A percentile compares a stretch with the other conserved stretches of the same genome.
These are phyloP conservation scores for Beta macrorhiza DNA, from an alignment of 179 eudicot species.

Conservation along the genomic window DNA sequence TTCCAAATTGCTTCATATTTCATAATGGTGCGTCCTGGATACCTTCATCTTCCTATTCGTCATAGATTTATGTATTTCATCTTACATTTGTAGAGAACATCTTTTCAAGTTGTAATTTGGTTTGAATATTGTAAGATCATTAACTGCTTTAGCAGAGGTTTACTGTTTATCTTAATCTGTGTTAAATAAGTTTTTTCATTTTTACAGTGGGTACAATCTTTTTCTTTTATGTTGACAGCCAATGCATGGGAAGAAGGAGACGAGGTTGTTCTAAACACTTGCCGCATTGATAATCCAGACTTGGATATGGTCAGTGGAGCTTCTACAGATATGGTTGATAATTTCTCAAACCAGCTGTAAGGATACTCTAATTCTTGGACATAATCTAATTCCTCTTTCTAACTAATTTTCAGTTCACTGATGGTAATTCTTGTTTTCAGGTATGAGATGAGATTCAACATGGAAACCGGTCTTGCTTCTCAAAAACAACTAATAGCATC, in stretches of 20 bases:
- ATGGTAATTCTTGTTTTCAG: slow-evolving; percentile 34
- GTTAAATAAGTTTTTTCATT: neutral
- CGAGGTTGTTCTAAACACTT: slow-evolving; percentile 78
- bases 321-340: slow-evolving; percentile 51
- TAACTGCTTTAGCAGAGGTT: neutral
- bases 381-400: neutral
- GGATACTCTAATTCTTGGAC: slow-evolving; percentile 20
- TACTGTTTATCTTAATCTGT: neutral
- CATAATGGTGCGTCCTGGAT: slow-evolving; percentile 69
- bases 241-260: slow-evolving; percentile 99
- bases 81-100: neutral
- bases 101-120: neutral
- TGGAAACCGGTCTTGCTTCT: slow-evolving; percentile 70
- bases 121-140: neutral
- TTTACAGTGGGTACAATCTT: neutral
- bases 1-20: slow-evolving; percentile 93
- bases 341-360: slow-evolving; percentile 71
- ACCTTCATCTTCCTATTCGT: neutral
- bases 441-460: slow-evolving; percentile 97
- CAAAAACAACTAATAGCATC: slow-evolving; percentile 75
- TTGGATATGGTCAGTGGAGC: slow-evolving; percentile 64
- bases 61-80: neutral
- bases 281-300: slow-evolving; percentile 78
- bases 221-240: slow-evolving; percentile 43
- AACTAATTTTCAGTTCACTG: neutral